Evolutionary conservation across 179 eudicot genomes (phyloP), one percentile per base, ranked within the genome.

Genomic region (Silene coronaria): DNA sequence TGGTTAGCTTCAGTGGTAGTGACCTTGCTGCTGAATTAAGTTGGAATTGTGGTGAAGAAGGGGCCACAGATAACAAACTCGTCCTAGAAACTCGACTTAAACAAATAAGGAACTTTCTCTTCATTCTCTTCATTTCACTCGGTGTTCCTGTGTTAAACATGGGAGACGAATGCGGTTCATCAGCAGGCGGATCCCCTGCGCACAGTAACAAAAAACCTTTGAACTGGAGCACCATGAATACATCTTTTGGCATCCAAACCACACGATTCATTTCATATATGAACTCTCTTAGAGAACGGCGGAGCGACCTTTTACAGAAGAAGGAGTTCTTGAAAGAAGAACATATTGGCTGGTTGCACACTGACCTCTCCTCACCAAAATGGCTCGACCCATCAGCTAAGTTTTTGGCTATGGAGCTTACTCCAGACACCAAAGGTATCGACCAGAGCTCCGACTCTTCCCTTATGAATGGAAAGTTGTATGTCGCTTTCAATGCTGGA

Each of bases 1-100:
- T 96, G 81, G 99, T 96, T 63, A 91, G 99, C 85, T 96, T 91
- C 82, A 91, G 93, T 71, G 30, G 67, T 51, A 64, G 34, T 72
- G 85, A 82, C 30, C 73, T 86, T 48, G 83, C 86, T 64, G 85
- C 90, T 5, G 90, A 96, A 72, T 77, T 88, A 53, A 93, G 97
- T 70, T 96, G 99, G 98, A 96, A 96, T 46, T 96, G 98, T 71
- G 99, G 99, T 22, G 96, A 86, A 85, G 99, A 96, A 78, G 99
- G 98, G 10, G 88, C 93, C 66, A 96, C 99, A 13, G 87, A 77
- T 53, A 82, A 86, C n/a, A 76, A 81, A 59, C 53, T 75, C 19
- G 89, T 95, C 65, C 96, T 95, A 10, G 88, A 86, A 71, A 88
- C 64, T 58, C 91, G 99, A 28, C 93, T 96, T 16, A 91, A 89